Base-by-base conservation (phyloP, 2,329 filamentous ascomycete genomes). In the Ceratocystis smalleyi region DNA sequence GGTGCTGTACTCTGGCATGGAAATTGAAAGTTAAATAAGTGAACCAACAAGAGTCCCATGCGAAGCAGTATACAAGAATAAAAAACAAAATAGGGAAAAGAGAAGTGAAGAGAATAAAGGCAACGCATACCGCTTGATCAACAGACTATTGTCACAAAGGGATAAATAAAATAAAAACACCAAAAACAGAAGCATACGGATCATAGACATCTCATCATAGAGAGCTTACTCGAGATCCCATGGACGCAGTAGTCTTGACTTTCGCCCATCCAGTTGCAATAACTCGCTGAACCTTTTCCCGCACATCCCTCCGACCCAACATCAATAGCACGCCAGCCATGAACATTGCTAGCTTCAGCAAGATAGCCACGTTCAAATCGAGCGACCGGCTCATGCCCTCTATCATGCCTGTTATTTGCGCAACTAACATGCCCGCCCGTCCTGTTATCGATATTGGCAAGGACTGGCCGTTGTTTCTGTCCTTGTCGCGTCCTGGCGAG, bases 201-300 rank as follows among this genome's bases (percentile, higher is more conserved):
- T 30, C 35, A 30, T 40, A 45, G 27, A 40, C 3, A 57, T 35
- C 32, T 24, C 30, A 49, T 59, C 62, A 97, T 67, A 99, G 95
- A 76, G 97, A 97, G 73, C 88, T 95, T 71, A 97, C 91, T 77
- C 96, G 97, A 68, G 95, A 88, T 1, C 92, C 94, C 92, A 97
- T 97, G 1, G 91, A 91, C 3, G 92, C 86, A 0, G 94, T 97
- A 57, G 84, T 81, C 72, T 83, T 84, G 49, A 96, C 77, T 76
- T 95, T 96, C 64, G 83, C 81, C 90, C 90, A 95, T 8, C 84
- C 84, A 32, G 81, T 78, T 47, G 81, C 82, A 54, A 95, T 71
- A 45, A 91, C 77, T 64, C 85, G 80, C 72, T 84, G 81, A 43
- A 96, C 74, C 68, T 87, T 82, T 69, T 95, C 85, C 49, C 91